Conservation (phyloP, 2,329 filamentous ascomycete species). For the Metarhizium humberi region DNA sequence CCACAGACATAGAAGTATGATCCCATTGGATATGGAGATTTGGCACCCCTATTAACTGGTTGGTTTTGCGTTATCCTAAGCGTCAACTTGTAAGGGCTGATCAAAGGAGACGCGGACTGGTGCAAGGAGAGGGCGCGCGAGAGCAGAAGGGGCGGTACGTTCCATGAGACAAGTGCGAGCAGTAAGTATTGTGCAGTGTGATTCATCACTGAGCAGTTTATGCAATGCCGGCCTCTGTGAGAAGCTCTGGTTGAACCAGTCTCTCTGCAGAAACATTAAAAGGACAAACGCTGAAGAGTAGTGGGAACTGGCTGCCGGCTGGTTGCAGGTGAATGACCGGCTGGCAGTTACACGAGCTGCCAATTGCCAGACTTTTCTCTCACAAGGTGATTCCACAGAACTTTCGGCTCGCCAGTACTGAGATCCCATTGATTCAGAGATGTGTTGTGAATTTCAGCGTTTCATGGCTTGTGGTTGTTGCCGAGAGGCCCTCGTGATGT, state of each 20-base stretch:
- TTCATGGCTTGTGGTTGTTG: background rate
- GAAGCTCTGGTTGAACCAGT: no score
- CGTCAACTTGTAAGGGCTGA: background rate
- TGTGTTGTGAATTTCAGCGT: background rate
- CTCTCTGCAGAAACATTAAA: no score
- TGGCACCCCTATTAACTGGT: background rate
- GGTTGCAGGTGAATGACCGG: constrained; percentile 1
- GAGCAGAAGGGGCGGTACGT: no score
- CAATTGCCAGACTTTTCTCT: background rate
- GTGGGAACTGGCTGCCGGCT: background rate
- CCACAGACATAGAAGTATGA: constrained; percentile 28
- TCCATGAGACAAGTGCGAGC: no score
- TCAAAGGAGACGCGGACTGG: background rate
- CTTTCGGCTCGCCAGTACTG: background rate
- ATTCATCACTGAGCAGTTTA: no score
- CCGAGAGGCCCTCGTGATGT: no score
- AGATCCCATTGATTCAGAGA: background rate
- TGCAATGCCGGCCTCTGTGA: no score
- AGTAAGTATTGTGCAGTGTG: no score
- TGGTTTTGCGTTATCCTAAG: background rate
- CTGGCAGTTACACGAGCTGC: background rate
- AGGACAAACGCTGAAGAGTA: background rate
- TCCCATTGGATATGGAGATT: constrained; percentile 18
- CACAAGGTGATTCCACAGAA: background rate
- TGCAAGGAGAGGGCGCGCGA: background rate